A percentile compares a stretch with the other conserved stretches of the same genome.
Conservation (phyloP, 2,329 filamentous ascomycete genomes). For the Arthroderma sp. region DNA sequence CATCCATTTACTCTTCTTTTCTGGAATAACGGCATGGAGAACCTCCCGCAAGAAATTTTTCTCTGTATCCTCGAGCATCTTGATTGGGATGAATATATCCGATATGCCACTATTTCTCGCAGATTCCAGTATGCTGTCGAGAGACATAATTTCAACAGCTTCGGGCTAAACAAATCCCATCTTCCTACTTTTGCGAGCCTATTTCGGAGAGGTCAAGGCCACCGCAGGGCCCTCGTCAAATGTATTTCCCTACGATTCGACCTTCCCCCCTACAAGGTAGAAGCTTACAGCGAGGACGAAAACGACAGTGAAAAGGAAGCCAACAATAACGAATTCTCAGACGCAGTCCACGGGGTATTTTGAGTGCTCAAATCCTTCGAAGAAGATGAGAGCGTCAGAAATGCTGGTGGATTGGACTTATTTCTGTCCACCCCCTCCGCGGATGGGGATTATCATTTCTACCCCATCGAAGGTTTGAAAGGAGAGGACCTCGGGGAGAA, state of each 20-base stretch:
- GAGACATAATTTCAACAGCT: background rate
- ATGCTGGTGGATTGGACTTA: background rate
- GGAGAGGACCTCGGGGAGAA: background rate
- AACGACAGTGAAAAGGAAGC: background rate
- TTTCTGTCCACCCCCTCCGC: background rate
- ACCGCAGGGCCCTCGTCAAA: slow-evolving; percentile 1
- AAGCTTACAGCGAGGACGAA: background rate
- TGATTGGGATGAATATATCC: background rate
- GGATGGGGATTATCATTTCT: background rate
- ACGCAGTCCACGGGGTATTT: background rate
- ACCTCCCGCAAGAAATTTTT: slow-evolving; percentile 3
- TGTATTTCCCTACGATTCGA: background rate
- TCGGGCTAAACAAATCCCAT: background rate
- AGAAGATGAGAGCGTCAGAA: slow-evolving; percentile 1
- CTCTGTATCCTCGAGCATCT: background rate
- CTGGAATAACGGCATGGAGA: background rate
- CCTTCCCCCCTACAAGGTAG: background rate
- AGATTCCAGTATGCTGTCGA: background rate
- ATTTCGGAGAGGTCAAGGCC: background rate
- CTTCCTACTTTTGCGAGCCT: background rate
- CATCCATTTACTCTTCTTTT: too few species aligned
- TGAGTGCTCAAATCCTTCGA: slow-evolving; percentile 1
- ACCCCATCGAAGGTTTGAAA: background rate
- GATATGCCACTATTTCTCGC: background rate
- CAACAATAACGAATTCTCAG: slow-evolving; percentile 2